Evolutionary conservation across 176 grass and related monocot species (phyloP).

Genomic region (Avena sativa): DNA sequence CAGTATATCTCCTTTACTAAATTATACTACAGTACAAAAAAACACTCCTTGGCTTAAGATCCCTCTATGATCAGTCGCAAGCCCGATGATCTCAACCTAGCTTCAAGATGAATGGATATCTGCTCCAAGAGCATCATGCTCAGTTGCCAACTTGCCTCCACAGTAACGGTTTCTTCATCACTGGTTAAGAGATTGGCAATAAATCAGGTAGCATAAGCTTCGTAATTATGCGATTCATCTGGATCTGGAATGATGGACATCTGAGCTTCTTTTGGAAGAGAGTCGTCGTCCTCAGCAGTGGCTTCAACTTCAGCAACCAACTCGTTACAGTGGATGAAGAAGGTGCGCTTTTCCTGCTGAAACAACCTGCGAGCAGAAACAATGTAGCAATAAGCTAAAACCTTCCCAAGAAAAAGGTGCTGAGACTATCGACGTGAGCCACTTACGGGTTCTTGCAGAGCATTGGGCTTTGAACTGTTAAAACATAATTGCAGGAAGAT

Average conservation of each 20-base stretch:
- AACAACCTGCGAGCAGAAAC: constrained; percentile 59
- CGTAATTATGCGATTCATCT: constrained; percentile 47
- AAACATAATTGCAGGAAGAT: constrained; percentile 91
- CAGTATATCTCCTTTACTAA: background rate
- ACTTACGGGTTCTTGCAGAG: constrained; percentile 98
- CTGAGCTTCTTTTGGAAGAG: constrained; percentile 50
- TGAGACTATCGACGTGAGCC: background rate
- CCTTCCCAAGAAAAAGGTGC: background rate
- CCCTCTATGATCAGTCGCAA: background rate
- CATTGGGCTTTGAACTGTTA: constrained; percentile 77
- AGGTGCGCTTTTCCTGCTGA: constrained; percentile 77
- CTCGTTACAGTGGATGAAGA: constrained; percentile 81
- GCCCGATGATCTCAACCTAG: background rate
- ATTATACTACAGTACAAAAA: background rate
- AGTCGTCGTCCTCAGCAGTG: constrained; percentile 35
- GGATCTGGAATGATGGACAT: constrained; percentile 53
- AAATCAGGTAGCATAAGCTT: constrained; percentile 58
- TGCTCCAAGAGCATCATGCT: background rate
- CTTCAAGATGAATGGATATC: constrained; percentile 18
- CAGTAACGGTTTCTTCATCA: background rate
- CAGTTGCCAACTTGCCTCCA: constrained; percentile 15
- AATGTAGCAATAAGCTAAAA: background rate
- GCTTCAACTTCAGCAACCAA: constrained; percentile 44
- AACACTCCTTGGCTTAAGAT: background rate
- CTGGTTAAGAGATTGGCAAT: background rate